Base-by-base conservation (phyloP, 2,329 filamentous ascomycete genomes). In the Xylaria sp. region DNA sequence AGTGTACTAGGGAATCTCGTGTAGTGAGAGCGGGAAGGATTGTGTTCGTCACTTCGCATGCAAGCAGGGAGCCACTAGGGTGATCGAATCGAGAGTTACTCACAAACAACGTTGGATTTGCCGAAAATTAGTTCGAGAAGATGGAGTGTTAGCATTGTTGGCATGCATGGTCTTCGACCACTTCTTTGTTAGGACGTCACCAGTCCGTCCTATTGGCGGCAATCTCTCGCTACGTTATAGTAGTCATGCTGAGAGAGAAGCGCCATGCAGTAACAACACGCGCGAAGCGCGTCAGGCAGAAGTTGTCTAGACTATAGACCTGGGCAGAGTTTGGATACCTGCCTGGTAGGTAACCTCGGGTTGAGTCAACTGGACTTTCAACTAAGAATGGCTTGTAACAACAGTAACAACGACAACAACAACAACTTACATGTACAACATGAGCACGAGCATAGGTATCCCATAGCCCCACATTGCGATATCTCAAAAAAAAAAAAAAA, bases 241-340 rank as follows among this genome's bases (percentile, higher is more conserved):
- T 17, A 59, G 38, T 9, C 15, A 45, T 38, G 51, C 47, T 49
- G n/a, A n/a, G n/a, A 42, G n/a, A 66, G 50, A 69, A 66, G 61
- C 59, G 63, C 66, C 63, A 55, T 68, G 66, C 63, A 66, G 66
- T 49, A 44, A 65, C 44, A 64, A 64, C 29, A 66, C 55, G 67
- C 67, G 63, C 57, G 50, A 64, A 64, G 64, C 56, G 67, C 67
- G 63, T 15, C 61, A 55, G 50, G 38, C 64, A 65, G 44, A 39
- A n/a, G 36, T 6, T 29, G 39, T 58, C 53, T 54, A 5, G 22
- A 20, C 13, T 54, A n/a, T 4, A 13, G 33, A 22, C 20, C 27
- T 25, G 20, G 20, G 29, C 13, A 36, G 31, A 33, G 17, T 10
- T 25, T 15, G 20, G 17, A 36, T 54, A 42, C 20, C 20, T 36